Conservation (phyloP, 148 eudicot species). For the Rheum nobile region DNA sequence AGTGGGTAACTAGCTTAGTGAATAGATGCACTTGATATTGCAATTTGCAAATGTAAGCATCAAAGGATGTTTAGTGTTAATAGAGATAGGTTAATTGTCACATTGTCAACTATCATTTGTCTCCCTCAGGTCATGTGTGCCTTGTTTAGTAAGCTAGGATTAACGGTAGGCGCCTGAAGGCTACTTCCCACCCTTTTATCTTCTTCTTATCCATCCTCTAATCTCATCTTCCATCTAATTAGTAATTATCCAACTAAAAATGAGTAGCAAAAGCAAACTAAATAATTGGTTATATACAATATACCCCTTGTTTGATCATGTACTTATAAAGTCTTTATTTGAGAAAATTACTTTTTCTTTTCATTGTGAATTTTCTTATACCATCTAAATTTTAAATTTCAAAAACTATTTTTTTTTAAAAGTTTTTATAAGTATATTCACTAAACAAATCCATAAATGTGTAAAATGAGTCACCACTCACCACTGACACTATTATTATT, state of each 20-base stretch:
- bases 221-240: background rate
- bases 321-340: too few species aligned
- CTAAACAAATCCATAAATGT: too few species aligned
- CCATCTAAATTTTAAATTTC: too few species aligned
- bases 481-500: too few species aligned
- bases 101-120: background rate
- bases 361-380: too few species aligned
- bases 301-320: too few species aligned
- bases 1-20: too few species aligned
- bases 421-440: too few species aligned
- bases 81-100: conserved; percentile 2
- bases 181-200: background rate
- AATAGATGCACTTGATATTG: background rate
- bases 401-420: too few species aligned
- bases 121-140: background rate
- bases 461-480: too few species aligned
- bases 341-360: too few species aligned
- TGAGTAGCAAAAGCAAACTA: background rate
- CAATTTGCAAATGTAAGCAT: background rate
- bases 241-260: background rate
- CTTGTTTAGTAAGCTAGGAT: background rate
- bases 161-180: background rate
- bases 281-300: background rate
- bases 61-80: background rate
- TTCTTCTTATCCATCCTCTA: background rate